phyloP scores from a whole-genome alignment of 2,329 filamentous ascomycete species.

The Lasiodiplodia sp. region DNA sequence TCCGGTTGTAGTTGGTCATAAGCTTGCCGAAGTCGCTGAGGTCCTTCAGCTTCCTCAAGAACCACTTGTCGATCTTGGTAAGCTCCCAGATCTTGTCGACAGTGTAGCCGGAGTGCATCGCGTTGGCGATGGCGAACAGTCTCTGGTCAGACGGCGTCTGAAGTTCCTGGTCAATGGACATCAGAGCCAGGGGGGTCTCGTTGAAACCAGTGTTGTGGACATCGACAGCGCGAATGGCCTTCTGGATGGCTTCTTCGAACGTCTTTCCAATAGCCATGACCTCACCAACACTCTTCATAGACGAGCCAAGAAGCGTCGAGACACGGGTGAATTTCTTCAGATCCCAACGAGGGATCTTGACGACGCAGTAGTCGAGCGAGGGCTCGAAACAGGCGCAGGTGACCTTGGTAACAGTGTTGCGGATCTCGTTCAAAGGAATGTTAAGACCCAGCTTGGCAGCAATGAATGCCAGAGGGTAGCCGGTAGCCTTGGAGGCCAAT shows the following conservation, averaged over 20 bases:
- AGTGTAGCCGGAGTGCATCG: conserved; percentile 91
- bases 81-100: conserved; percentile 98
- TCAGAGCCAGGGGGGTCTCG: conserved; percentile 81
- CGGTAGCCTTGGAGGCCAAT: conserved; percentile 94
- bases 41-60: conserved; percentile 88
- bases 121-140: conserved; percentile 96
- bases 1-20: conserved; percentile 74
- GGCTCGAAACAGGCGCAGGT: conserved; percentile 99
- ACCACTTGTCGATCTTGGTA: conserved; percentile 99
- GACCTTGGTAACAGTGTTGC: conserved; percentile 92
- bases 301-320: conserved; percentile 92
- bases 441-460: conserved; percentile 95
- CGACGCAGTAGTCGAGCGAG: conserved; percentile 95
- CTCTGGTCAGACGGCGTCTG: conserved; percentile 98
- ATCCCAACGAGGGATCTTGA: conserved; percentile 99
- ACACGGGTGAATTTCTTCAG: conserved; percentile 98
- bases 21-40: conserved; percentile 86
- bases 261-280: conserved; percentile 98
- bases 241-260: conserved; percentile 98
- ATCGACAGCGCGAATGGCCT: conserved; percentile 94
- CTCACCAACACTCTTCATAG: conserved; percentile 99
- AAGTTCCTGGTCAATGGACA: conserved; percentile 94
- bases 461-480: conserved; percentile 94
- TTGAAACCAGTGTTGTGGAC: conserved; percentile 95
- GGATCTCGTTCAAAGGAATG: conserved; percentile 95